Conservation (phyloP, 108 stramenopile species). For the Skeletonema marinoi region DNA sequence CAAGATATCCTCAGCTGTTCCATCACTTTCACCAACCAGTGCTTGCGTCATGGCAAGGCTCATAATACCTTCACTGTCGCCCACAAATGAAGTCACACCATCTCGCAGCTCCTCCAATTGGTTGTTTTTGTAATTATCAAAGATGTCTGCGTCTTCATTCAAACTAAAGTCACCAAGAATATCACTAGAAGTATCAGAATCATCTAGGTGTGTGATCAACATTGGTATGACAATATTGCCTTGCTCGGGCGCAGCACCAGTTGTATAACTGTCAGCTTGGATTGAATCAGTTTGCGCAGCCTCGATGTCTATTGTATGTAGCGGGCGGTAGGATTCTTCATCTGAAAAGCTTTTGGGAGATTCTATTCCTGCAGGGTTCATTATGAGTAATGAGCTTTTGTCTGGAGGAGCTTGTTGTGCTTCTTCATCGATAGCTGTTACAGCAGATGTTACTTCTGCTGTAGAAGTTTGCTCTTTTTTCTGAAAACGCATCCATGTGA, state of each 20-base stretch:
- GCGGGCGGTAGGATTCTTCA: background rate
- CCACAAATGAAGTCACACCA: slow-evolving; percentile 62
- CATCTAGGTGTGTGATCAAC: slow-evolving; percentile 27
- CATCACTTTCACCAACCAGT: slow-evolving; percentile 63
- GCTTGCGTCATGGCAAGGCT: slow-evolving; percentile 78
- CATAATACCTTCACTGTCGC: slow-evolving; percentile 79
- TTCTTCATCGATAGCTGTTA: background rate
- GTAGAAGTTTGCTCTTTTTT: background rate
- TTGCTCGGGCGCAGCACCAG: background rate
- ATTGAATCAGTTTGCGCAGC: background rate
- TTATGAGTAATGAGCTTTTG: background rate
- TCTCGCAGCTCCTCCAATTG: slow-evolving; percentile 70
- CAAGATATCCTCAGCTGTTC: slow-evolving; percentile 36
- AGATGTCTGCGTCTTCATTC: slow-evolving; percentile 53
- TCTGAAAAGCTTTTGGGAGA: background rate
- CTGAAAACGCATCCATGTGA: background rate
- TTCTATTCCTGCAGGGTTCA: background rate
- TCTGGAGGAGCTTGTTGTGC: background rate
- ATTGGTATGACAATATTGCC: background rate
- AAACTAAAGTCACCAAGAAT: slow-evolving; percentile 46
- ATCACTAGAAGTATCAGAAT: slow-evolving; percentile 41
- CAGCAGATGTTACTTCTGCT: background rate
- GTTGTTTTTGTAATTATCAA: slow-evolving; percentile 78
- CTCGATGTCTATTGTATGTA: background rate
- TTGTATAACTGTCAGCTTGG: background rate